These are phyloP conservation scores for Solanum corneliomulleri DNA, from an alignment of 257 asterid species.

Conservation along the genomic window DNA sequence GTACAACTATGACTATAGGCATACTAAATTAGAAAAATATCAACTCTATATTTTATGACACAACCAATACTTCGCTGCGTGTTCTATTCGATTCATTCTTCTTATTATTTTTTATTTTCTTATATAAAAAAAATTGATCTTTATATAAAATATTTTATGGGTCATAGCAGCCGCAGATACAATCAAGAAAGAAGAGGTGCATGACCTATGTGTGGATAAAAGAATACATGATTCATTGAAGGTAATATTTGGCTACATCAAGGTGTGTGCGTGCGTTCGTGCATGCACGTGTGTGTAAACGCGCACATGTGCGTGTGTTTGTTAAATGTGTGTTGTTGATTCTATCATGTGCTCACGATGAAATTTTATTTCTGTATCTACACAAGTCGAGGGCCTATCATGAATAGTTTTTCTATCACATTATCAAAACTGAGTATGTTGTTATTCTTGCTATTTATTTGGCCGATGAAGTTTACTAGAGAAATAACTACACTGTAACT, in stretches of 20 bases:
- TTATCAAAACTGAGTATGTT: not conserved
- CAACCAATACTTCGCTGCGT: too few relatives aligned
- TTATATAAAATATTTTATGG: not conserved
- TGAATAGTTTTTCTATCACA: not conserved
- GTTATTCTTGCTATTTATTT: not conserved
- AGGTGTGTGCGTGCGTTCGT: too few relatives aligned
- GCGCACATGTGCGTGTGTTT: too few relatives aligned
- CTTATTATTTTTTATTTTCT: too few relatives aligned
- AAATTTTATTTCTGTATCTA: not conserved
- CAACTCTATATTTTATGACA: not conserved
- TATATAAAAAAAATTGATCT: not conserved
- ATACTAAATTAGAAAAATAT: not conserved
- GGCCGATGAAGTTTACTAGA: not conserved
- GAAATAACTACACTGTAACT: too few relatives aligned
- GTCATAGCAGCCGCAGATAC: not conserved
- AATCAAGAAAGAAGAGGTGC: conserved; percentile 25
- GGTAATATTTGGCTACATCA: too few relatives aligned
- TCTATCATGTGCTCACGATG: not conserved
- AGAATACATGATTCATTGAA: not conserved
- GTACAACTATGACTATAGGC: not conserved
- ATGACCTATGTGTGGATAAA: conserved; percentile 18
- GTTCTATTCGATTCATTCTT: too few relatives aligned
- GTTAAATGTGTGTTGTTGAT: not conserved
- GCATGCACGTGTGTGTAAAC: too few relatives aligned
- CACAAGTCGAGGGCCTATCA: not conserved